Evolutionary conservation across 2,329 filamentous ascomycete genomes (phyloP), one percentile per base, ranked within the genome.

Genomic region (Meredithiella fracta): DNA sequence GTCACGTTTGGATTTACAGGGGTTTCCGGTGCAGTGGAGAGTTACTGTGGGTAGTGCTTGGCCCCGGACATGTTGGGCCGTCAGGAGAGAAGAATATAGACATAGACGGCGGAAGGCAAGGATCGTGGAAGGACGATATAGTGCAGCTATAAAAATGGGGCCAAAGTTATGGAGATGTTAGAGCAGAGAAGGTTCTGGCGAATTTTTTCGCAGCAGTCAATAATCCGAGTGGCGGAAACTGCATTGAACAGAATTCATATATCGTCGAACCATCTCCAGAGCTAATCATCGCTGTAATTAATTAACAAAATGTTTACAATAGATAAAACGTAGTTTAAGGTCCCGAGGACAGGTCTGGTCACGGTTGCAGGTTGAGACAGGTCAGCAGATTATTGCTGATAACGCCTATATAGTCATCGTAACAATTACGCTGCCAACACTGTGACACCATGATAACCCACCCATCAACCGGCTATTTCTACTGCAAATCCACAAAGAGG

Each of bases 71-170:
- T 34, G 29, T 34, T 34, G 29, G 29, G 29, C 29, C 29, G 29
- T 11, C 11, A 34, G 29, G 29, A 34, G 29, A 34, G 11, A 11
- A 11, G 5, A 34, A 34, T 34, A 34, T 34, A 5, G 22, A 25
- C 20, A 34, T 34, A 5, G 22, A 25, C 20, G 23, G 23, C 23
- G 44, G 22, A 25, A n/a, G 22, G 20, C 20, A 49, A n/a, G 44
- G 23, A 49, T 49, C 22, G 22, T 49, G 4, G 44, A 23, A 22
- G 9, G 23, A 25, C 22, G 44, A 49, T 49, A 49, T 17, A 49
- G 17, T 22, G 44, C 44, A 49, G 25, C 44, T 49, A 49, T 11
- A 49, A 49, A 49, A 49, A n/a, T 49, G 44, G 44, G 44, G 44
- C 2, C 11, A 49, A 49, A 25, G 44, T n/a, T 49, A 49, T 49